These are phyloP conservation scores for Mycena citricolor DNA, from an alignment of 1,284 basidiomycete genomes.

Conservation along the genomic window DNA sequence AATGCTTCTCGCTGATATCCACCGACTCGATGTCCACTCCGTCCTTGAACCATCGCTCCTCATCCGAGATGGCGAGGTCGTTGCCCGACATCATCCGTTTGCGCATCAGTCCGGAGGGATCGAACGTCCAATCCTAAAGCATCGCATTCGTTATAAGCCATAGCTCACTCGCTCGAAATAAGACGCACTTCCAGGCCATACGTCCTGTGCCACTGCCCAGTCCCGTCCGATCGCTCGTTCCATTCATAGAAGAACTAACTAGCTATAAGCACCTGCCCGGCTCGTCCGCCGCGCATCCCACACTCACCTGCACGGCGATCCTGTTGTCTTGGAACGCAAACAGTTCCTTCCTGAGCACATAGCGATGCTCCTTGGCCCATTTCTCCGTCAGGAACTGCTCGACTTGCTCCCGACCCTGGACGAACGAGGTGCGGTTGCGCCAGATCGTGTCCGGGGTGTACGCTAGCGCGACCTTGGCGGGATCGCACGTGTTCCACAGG, in stretches of 20 bases:
- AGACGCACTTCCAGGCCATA: constrained; percentile 47
- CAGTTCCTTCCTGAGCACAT: constrained; percentile 51
- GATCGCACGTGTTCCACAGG: constrained; percentile 29
- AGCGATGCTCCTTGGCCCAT: constrained; percentile 51
- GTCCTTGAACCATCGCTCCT: constrained; percentile 57
- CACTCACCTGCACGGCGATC: constrained; percentile 51
- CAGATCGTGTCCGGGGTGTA: constrained; percentile 59
- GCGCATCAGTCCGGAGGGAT: constrained; percentile 51
- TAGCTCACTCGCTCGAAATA: constrained; percentile 3
- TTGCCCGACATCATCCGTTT: constrained; percentile 61
- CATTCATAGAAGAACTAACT: constrained; percentile 63
- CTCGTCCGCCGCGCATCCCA: not conserved
- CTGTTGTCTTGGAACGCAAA: constrained; percentile 58
- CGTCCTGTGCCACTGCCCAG: constrained; percentile 51
- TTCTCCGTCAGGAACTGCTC: constrained; percentile 52
- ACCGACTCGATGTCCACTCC: constrained; percentile 28
- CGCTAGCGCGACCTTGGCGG: constrained; percentile 34
- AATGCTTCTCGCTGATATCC: constrained; percentile 33
- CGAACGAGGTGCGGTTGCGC: constrained; percentile 59
- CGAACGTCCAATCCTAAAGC: constrained; percentile 59
- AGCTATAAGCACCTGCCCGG: not conserved
- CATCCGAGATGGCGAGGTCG: constrained; percentile 49
- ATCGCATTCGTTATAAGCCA: not conserved
- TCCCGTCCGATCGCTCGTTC: constrained; percentile 37
- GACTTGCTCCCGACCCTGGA: constrained; percentile 48